Evolutionary conservation across 2,329 filamentous ascomycete genomes (phyloP), one percentile per base, ranked within the genome.

Genomic region (Colletotrichum eleusines): DNA sequence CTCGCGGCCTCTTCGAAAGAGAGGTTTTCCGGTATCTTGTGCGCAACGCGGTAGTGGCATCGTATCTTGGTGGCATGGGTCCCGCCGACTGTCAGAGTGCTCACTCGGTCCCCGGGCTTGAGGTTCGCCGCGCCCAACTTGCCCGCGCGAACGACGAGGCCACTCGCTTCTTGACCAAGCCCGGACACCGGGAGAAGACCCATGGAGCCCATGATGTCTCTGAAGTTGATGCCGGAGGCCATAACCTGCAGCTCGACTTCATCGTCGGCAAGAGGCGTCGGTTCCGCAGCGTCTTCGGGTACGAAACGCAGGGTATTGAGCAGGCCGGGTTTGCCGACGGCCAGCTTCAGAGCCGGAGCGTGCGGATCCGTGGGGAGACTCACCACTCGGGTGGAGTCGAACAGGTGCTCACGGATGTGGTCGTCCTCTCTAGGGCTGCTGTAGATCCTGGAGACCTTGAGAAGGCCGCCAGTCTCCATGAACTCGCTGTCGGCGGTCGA

Each of bases 1-100:
- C 67, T 16, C 9, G 35, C 38, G 8, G 80, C 82, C 14, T 78
- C 75, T 38, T 78, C 77, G 26, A 82, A 82, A 2, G 64, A 71
- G 68, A 84, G 73, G 26, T 60, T 50, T 3, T 78, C 77, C 1
- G 81, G 81, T 9, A 85, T 81, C 14, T 76, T 75, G 31, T 74
- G 76, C 1, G 18, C 33, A 11, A 68, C 48, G 8, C 35, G 42
- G 42, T 50, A 48, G 23, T 73, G 67, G 11, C 35, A 54, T 0
- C 69, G 40, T 6, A 50, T 55, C 1, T 26, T 33, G 3, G 35
- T 66, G 28, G 42, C 26, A 20, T 64, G 40, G 6, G 33, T 20
- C 12, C 69, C 55, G 3, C 40, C 40, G 16, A 42, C 40, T 7
- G 38, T 42, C 16, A 42, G 40, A 42, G 40, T 42, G 40, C 16